Conservation (phyloP, 805 yeast genomes). For the Priceomyces haplophilus region DNA sequence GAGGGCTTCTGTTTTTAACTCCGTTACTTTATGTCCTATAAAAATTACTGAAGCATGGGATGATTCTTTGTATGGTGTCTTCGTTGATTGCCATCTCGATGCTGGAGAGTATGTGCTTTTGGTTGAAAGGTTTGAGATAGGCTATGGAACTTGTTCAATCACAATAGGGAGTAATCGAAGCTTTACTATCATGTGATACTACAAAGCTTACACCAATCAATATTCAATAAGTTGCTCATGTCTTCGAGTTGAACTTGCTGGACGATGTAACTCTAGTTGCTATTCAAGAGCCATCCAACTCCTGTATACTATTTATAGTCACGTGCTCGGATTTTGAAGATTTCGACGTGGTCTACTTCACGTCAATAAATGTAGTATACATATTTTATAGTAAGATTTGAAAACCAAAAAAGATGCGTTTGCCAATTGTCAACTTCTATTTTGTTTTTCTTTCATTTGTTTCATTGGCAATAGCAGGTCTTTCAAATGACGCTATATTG, state of each 20-base stretch:
- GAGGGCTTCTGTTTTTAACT: constrained; percentile 43
- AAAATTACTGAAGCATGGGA: constrained; percentile 38
- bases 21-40: constrained; percentile 24
- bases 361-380: not conserved
- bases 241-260: too few species aligned
- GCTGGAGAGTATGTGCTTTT: constrained; percentile 37
- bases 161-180: constrained; percentile 32
- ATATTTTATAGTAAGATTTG: not conserved
- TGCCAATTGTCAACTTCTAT: constrained; percentile 3
- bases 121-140: constrained; percentile 50
- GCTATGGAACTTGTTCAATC: constrained; percentile 37
- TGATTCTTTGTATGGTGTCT: constrained; percentile 44
- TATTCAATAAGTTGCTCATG: too few species aligned
- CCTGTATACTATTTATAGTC: too few species aligned
- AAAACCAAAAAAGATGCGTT: not conserved
- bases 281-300: too few species aligned
- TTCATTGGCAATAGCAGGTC: constrained; percentile 19
- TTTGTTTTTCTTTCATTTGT: constrained; percentile 8
- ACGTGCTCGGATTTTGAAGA: not conserved
- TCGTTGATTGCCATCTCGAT: constrained; percentile 27
- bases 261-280: too few species aligned
- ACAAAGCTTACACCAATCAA: too few species aligned
- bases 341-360: not conserved
- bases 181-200: constrained; percentile 7
- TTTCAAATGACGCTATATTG: constrained; percentile 22